A percentile compares a stretch with the other conserved stretches of the same genome.
Conservation (phyloP, 2,329 filamentous ascomycete genomes). For the Trichothecium sympodiale region DNA sequence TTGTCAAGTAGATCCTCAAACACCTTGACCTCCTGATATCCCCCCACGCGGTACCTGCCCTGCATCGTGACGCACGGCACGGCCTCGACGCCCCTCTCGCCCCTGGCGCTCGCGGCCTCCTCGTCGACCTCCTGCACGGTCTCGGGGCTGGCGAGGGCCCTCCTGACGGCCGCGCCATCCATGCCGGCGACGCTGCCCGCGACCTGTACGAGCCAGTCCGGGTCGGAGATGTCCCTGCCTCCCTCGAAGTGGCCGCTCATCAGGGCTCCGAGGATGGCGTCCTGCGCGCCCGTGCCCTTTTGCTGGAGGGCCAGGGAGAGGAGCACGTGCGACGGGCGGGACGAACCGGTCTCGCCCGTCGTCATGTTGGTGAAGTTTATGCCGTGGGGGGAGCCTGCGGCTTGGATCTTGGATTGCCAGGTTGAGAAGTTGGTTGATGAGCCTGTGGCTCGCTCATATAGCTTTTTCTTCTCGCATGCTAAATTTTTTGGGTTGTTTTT, state of each 20-base stretch:
- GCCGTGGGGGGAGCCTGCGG: conserved; percentile 20
- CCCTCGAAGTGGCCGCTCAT: conserved; percentile 30
- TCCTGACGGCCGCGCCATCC: conserved; percentile 13
- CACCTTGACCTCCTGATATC: conserved; percentile 55
- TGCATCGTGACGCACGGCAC: conserved; percentile 68
- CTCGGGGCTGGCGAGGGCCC: conserved; percentile 17
- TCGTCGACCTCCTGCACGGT: conserved; percentile 17
- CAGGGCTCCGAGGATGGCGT: conserved; percentile 28
- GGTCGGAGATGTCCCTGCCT: conserved; percentile 29
- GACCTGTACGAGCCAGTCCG: conserved; percentile 22
- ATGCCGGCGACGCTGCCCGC: conserved; percentile 21
- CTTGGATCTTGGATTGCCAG: conserved; percentile 19
- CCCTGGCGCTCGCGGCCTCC: conserved; percentile 16
- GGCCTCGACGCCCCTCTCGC: conserved; percentile 38
- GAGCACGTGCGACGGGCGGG: conserved; percentile 35
- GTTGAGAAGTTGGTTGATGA: conserved; percentile 14
- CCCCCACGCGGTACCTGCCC: conserved; percentile 55
- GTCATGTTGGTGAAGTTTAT: conserved; percentile 24
- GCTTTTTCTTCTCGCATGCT: conserved; percentile 23
- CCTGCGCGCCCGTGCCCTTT: conserved; percentile 21
- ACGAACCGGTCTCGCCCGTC: conserved; percentile 30
- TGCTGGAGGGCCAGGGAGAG: conserved; percentile 26
- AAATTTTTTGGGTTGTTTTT: conserved; percentile 5
- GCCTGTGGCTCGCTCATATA: conserved; percentile 22
- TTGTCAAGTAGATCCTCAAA: conserved; percentile 58